Base-by-base conservation (phyloP, 768 basidiomycete genomes). In the Kwoniella mangroviensis region DNA sequence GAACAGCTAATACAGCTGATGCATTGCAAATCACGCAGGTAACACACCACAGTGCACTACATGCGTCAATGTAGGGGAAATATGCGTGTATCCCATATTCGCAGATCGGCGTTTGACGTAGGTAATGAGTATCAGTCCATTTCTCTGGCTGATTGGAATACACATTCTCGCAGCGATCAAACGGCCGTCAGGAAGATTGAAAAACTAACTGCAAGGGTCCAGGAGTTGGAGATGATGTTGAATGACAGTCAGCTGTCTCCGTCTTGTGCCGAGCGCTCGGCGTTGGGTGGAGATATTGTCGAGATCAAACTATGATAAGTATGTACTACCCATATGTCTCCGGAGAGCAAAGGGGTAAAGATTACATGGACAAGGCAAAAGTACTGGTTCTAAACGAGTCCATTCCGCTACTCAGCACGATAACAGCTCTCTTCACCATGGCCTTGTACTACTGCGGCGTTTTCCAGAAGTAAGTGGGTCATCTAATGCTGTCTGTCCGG, bases 281-380 rank as follows among this genome's bases (percentile, higher is more conserved):
- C n/a, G 28, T 56, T 12, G 54, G 54, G 2, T 56, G 54, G 54
- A 12, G 54, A 34, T 56, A 56, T 21, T 56, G 54, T 34, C 28
- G 21, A 34, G 54, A 56, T 56, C 54, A 34, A 3, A 22, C 21
- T 17, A 11, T 56, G 21, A 22, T 34, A 22, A 34, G 22, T 22
- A 34, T 34, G 54, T 56, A 56, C 28, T 34, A 34, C 28, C 54
- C 54, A 7, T 10, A 34, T 34, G 21, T 34, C 13, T 21, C 28
- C n/a, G 13, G 28, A 12, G 54, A 56, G 54, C 28, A 22, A 3
- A 22, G 54, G 13, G 54, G 54, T n/a, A 56, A 22, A 22, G 54
- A 56, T 56, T 56, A 22, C 28, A 34, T 56, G 28, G 22, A 56
- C 12, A 56, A 56, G 54, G 54, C 54, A 11, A 22, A 56, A 22